Evolutionary conservation across 495 filamentous ascomycete species (phyloP), one percentile per base, ranked within the genome.

Genomic region (Monascus purpureus): DNA sequence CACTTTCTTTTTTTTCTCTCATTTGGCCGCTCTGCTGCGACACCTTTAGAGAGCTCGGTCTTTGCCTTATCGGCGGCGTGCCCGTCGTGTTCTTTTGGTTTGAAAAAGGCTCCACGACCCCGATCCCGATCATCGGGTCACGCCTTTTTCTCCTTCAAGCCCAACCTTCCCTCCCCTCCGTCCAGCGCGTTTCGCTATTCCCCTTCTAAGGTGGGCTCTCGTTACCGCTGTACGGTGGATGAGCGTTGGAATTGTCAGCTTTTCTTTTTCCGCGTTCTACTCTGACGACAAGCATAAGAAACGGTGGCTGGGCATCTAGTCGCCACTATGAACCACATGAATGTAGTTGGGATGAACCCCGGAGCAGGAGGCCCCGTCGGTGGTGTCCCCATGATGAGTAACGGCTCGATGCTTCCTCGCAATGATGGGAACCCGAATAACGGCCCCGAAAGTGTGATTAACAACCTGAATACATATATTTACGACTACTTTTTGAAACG

Each of bases 391-490:
- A 80, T 84, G 71, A 79, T 81, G 63, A 77, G 73, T 49, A 82
- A 77, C 46, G 72, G 72, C 46, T 65, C 62, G 43, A 60, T 50
- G 49, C 59, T 57, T 45, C 61, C 52, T 53, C 63, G 56, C 45
- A 61, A 49, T 36, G 66, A 63, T 35, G 52, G 40, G 38, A 47
- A 38, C 39, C 53, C 53, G 52, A 67, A 52, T 47, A 63, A 46
- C 24, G 46, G 49, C 17, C 59, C 59, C 42, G 65, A 71, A 24
- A 39, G 38, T n/a, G 61, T 61, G 46, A 73, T 96, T 30, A 83
- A 86, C 59, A 92, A 83, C 8, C 74, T 96, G 17, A 92, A 96
- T 59, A 93, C 85, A 2, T 93, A 88, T 51, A 97, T 97, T 37
- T 96, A 96, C 64, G 86, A 94, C 45, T 95, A 96, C 52, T 86